Conservation (phyloP, 345 rosid species). For the Hibiscus syriacus region DNA sequence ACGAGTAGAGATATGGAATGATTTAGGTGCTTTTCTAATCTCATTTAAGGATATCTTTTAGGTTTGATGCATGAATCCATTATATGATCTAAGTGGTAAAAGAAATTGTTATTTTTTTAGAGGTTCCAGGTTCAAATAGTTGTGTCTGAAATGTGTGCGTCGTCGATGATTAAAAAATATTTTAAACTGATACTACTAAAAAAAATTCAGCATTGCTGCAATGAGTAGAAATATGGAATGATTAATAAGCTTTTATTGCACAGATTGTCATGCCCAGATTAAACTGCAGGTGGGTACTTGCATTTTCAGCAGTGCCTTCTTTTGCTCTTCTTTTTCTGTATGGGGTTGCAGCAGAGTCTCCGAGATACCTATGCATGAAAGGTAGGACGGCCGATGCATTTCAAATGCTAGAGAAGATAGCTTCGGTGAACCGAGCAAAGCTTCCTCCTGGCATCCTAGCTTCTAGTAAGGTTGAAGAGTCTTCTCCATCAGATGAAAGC, state of each 20-base stretch:
- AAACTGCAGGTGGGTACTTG: constrained; percentile 71
- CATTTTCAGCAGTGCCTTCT: constrained; percentile 47
- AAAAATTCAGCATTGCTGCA: too few species aligned
- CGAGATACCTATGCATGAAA: constrained; percentile 45
- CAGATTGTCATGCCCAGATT: constrained; percentile 44
- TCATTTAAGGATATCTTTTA: too few species aligned
- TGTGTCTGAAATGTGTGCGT: too few species aligned
- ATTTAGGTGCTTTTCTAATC: too few species aligned
- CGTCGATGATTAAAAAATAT: too few species aligned
- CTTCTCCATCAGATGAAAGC: constrained; percentile 13
- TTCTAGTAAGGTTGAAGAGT: constrained; percentile 23
- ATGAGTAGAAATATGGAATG: too few species aligned
- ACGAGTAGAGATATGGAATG: too few species aligned
- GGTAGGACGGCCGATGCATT: constrained; percentile 37
- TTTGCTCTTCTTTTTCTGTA: constrained; percentile 40
- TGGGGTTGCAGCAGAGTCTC: constrained; percentile 42
- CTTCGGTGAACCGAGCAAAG: constrained; percentile 25
- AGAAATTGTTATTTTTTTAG: too few species aligned
- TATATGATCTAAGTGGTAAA: too few species aligned
- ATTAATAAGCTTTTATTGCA: constrained; percentile 1
- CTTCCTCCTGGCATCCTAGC: constrained; percentile 50
- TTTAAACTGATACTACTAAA: too few species aligned
- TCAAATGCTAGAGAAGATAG: constrained; percentile 37
- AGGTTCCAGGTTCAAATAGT: too few species aligned
- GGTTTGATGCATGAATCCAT: too few species aligned